phyloP scores from a whole-genome alignment of 768 basidiomycete species.

The Boletus vermiculosoides region DNA sequence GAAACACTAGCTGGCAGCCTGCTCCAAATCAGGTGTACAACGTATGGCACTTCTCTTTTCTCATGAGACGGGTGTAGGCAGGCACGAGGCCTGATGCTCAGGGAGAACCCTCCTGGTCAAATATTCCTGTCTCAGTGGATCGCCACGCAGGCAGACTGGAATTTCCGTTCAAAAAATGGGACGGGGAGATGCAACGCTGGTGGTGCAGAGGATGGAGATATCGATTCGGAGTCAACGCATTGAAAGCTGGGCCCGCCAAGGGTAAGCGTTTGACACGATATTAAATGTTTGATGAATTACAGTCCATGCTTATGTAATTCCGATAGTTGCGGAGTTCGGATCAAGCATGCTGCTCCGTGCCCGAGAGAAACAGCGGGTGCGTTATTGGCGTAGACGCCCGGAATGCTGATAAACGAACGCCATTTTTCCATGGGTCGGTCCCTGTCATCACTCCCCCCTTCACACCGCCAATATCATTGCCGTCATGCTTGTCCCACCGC shows the following conservation, averaged over 20 bases:
- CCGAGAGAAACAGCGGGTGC: conserved; percentile 14
- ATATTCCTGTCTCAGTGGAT: background rate
- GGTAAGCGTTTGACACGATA: background rate
- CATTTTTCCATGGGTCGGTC: conserved; percentile 19
- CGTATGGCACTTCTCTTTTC: conserved; percentile 8
- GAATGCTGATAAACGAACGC: conserved; percentile 36
- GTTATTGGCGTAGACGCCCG: conserved; percentile 18
- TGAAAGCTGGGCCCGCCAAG: background rate
- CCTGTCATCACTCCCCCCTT: conserved; percentile 2
- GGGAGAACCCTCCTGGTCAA: conserved; percentile 1
- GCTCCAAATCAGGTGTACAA: conserved; percentile 4
- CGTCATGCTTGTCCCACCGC: conserved; percentile 24
- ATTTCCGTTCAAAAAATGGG: background rate
- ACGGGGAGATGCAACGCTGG: background rate
- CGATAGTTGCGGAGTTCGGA: conserved; percentile 30
- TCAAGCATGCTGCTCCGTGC: conserved; percentile 21
- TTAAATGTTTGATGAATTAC: conserved; percentile 1
- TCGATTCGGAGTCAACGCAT: too few species aligned
- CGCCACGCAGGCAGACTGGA: background rate
- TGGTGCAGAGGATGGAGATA: background rate
- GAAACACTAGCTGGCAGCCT: conserved; percentile 11
- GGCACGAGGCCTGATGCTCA: conserved; percentile 4
- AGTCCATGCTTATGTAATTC: conserved; percentile 21
- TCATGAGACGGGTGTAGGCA: conserved; percentile 1
- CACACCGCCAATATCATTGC: background rate